Evolutionary conservation across 2,329 filamentous ascomycete genomes (phyloP), one percentile per base, ranked within the genome.

Genomic region (Rhynchosporium agropyri): DNA sequence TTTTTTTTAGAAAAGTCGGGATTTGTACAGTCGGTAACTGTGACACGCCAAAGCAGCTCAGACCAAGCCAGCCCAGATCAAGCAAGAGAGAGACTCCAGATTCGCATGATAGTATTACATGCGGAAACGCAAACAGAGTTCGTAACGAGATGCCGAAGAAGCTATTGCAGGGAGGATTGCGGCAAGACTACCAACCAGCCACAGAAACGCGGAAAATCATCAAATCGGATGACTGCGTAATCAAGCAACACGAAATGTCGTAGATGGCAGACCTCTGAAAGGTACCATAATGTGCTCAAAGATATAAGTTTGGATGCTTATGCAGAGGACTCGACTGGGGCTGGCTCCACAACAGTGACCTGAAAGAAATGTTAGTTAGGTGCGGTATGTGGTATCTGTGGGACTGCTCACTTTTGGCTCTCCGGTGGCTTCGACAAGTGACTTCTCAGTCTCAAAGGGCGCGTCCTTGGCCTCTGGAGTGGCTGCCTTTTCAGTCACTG

Each of bases 61-160:
- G 60, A 51, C 60, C 55, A 63, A 62, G 62, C 64, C 60, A 63
- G 62, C 64, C 60, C 66, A 54, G 60, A 50, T 59, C 56, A 63
- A 62, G 63, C 63, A 63, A 65, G 50, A 60, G 58, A 61, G 62
- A 63, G 45, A 67, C 62, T 64, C 67, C 68, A 58, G 57, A 63
- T 62, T 69, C 63, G 69, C 66, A 66, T 73, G 71, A 62, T 74
- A 73, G 62, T 74, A 65, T 70, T 74, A 74, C 72, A 74, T 67
- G 67, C 68, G 66, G 64, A 67, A 69, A 66, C 63, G 67, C 62
- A 66, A 67, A 68, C 60, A 46, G 60, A 58, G 65, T 53, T 64
- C 60, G 62, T 58, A 65, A 64, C 56, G 58, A 66, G 58, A 69
- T 67, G 65, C 67, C 64, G 60, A 61, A 65, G 33, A 53, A 54